Base-by-base conservation (phyloP, 1,284 basidiomycete genomes). In the Malassezia obtusa region DNA sequence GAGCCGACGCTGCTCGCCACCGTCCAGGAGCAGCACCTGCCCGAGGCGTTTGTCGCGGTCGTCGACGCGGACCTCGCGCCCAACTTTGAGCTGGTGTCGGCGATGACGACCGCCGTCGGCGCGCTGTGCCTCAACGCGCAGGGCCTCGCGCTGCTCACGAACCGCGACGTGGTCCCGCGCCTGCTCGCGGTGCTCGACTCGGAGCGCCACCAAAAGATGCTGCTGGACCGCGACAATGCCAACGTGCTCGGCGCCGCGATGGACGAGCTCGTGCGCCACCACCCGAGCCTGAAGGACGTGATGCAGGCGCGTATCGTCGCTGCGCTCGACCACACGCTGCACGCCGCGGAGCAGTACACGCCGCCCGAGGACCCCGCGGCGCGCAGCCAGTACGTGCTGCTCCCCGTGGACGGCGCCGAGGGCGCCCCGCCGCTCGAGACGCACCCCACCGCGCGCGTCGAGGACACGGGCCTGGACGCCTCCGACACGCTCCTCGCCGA, bases 241-340 rank as follows among this genome's bases (percentile, higher is more conserved):
- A 83, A 86, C 21, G 77, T 88, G 40, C 83, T 96, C 51, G 94
- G 94, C 2, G 83, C 84, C 6, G 82, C 87, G 14, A 83, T 98
- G 32, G 94, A 99, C 68, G 94, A 99, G 73, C 84, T 99, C 50
- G 85, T 94, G 56, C 83, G 94, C 6, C 94, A 99, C 71, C 94
- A 99, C 73, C 94, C 94, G 2, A 79, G 81, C 1, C 78, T 98
- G 50, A 92, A 91, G 73, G 81, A 85, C 17, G 80, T 85, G 1
- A 77, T 90, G 52, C 82, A 84, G 48, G 76, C 79, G 0, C 56
- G 52, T 22, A 61, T 67, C 53, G 57, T 60, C 46, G 30, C 22
- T 10, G 56, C 55, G 21, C 50, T 63, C 24, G 36, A 26, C 12
- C 35, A 53, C 37, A 50, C 54, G 15, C 59, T 94, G 31, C 83